Evolutionary conservation across 2,329 filamentous ascomycete genomes (phyloP), one percentile per base, ranked within the genome.

Genomic region (Pseudogymnoascus sp.): DNA sequence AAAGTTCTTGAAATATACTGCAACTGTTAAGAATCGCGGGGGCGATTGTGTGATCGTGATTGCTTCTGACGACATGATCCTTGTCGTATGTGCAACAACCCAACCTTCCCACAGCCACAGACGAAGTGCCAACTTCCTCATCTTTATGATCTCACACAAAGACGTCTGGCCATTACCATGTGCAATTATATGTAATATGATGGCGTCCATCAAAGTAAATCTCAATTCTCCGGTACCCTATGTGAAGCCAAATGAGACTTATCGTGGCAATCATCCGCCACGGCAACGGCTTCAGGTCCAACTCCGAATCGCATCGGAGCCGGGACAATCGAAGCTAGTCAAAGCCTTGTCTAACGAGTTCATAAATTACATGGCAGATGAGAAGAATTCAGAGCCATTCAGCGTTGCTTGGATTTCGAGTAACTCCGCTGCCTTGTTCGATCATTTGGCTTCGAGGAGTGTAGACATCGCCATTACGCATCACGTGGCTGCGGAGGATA

Each of bases 391-490:
- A 4, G 6, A 64, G 1, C 69, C 71, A 0, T 78, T 79, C 66
- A 67, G 68, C 9, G 71, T 78, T 5, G 76, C 70, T 18, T 79
- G 76, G 76, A 73, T 75, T 58, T 72, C 73, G 41, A 74, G 73
- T 34, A 76, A 78, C 61, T 78, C 76, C 0, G 76, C 74, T 0
- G 72, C 74, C 59, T 74, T 71, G 18, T 78, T 78, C 63, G 71
- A 75, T 59, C 73, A 75, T 59, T 71, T 79, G 18, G 67, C 73
- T 57, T 65, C 67, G 1, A 71, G 72, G 13, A 69, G 68, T 21
- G 68, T 73, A 21, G 76, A 79, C 57, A 67, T 77, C 0, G 75
- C 72, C 3, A 79, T 79, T 58, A 78, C 77, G 0, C 78, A 79
- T 67, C 71, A 70, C 37, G 66, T 69, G 4, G 66, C 69, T 2